phyloP scores from a whole-genome alignment of 768 basidiomycete genomes.

The Macrolepiota dolichaula region DNA sequence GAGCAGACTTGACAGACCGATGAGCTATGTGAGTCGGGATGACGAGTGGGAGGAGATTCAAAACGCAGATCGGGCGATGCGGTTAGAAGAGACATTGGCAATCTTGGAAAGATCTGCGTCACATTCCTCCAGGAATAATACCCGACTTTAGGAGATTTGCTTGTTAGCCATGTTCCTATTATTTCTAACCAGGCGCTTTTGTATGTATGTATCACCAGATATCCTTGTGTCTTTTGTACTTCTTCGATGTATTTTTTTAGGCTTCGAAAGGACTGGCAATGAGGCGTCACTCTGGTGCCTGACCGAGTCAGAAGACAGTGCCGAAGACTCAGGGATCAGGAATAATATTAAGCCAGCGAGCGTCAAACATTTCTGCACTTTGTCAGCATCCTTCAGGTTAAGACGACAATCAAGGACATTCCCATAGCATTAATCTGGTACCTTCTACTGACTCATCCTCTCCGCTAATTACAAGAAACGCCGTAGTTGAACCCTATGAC shows the following conservation, averaged over 20 bases:
- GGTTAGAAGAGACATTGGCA: constrained; percentile 55
- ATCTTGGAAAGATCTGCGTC: constrained; percentile 32
- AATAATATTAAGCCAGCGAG: background rate
- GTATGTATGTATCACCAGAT: background rate
- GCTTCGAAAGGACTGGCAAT: background rate
- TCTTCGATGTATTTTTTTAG: background rate
- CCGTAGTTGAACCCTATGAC: background rate
- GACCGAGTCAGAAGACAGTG: constrained; percentile 1
- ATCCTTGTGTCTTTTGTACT: background rate
- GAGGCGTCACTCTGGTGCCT: background rate
- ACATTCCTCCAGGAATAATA: background rate
- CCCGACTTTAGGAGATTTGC: too few relatives aligned
- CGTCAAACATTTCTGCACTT: background rate
- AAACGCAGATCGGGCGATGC: constrained; percentile 49
- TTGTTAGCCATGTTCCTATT: background rate
- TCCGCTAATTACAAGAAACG: background rate
- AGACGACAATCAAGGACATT: background rate
- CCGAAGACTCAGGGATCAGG: too few relatives aligned
- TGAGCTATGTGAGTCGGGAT: constrained; percentile 53
- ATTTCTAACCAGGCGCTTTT: too few relatives aligned
- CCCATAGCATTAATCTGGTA: background rate
- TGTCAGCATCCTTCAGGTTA: constrained; percentile 1
- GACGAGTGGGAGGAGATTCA: constrained; percentile 55
- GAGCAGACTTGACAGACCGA: constrained; percentile 34
- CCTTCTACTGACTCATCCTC: background rate